These are phyloP conservation scores for Umbelopsis sp. DNA, from an alignment of 192 early-diverging fungal genomes.

Conservation along the genomic window DNA sequence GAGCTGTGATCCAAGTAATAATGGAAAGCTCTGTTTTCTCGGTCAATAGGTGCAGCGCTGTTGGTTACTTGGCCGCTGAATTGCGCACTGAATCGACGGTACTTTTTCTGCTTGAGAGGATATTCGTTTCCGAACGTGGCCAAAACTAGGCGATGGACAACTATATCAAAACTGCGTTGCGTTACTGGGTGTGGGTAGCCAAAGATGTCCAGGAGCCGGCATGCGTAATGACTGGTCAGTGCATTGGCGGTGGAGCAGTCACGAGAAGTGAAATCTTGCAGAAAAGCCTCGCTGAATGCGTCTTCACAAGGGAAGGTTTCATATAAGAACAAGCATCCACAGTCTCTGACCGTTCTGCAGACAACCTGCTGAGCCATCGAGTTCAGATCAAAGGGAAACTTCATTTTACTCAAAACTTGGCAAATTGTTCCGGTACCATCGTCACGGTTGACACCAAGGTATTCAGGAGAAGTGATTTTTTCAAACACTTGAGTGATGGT, in stretches of 20 bases:
- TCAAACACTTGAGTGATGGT: constrained; percentile 1
- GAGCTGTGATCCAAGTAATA: constrained; percentile 2
- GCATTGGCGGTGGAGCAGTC: background rate
- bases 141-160: constrained; percentile 6
- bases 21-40: constrained; percentile 11
- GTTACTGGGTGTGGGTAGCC: background rate
- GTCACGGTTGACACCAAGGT: background rate
- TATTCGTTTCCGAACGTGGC: constrained; percentile 19
- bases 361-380: background rate
- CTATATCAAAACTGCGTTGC: constrained; percentile 9
- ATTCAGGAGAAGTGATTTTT: constrained; percentile 6
- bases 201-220: background rate
- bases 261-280: background rate
- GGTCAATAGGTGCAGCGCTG: background rate
- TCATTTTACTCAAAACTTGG: background rate
- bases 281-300: background rate
- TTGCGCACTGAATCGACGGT: background rate
- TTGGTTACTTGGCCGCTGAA: constrained; percentile 4
- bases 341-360: background rate
- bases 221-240: background rate
- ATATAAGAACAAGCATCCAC: background rate
- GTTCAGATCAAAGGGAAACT: background rate
- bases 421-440: background rate
- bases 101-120: constrained; percentile 11
- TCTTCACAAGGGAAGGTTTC: background rate